Evolutionary conservation across 345 rosid genomes (phyloP).

Genomic region (Brassica carinata): DNA sequence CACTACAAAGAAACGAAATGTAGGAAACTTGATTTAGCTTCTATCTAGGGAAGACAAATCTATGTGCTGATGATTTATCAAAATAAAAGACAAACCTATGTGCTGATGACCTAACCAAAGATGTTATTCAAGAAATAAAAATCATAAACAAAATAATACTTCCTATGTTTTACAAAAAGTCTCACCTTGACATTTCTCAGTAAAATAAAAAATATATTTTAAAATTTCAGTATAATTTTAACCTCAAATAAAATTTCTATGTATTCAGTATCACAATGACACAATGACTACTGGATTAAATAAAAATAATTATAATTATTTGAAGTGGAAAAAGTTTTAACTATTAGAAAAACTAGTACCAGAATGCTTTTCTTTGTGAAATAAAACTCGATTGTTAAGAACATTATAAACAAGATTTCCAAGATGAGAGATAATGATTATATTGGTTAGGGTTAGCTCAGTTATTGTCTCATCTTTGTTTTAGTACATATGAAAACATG

Average conservation of each 20-base stretch:
- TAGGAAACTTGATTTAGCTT: conserved; percentile 8
- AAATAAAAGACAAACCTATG: neutral
- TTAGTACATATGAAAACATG: neutral
- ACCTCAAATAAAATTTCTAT: too few species aligned
- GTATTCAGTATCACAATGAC: too few species aligned
- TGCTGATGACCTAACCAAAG: conserved; percentile 22
- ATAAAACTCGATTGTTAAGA: neutral
- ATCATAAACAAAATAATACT: neutral
- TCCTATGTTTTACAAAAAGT: too few species aligned
- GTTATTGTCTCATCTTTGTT: neutral
- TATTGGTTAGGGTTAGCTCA: neutral
- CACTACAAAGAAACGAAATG: conserved; percentile 22
- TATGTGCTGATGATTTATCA: conserved; percentile 20
- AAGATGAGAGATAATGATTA: neutral
- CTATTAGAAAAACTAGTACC: neutral
- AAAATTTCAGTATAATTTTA: too few species aligned
- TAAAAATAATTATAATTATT: too few species aligned
- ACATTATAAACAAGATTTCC: neutral
- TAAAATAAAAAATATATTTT: too few species aligned
- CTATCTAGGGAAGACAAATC: conserved; percentile 16
- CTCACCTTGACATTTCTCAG: neutral
- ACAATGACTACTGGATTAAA: too few species aligned
- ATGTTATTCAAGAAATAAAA: neutral
- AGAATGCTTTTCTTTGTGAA: neutral
- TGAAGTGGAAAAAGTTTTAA: neutral